phyloP scores from a whole-genome alignment of 2,329 filamentous ascomycete genomes.

The Penicillium sp. region DNA sequence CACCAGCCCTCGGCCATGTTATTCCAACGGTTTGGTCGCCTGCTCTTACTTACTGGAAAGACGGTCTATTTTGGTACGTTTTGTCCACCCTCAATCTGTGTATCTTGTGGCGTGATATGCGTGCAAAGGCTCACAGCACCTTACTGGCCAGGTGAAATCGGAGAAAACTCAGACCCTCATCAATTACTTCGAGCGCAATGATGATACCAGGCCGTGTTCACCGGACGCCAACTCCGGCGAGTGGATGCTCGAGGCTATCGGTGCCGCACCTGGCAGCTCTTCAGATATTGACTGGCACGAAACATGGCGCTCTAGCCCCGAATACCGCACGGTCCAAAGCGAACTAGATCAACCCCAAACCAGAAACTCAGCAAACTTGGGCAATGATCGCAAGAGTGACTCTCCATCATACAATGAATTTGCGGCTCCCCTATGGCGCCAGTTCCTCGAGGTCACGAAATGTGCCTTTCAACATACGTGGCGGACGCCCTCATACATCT shows the following conservation, averaged over 20 bases:
- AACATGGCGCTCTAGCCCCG: constrained; percentile 65
- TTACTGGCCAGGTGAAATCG: constrained; percentile 69
- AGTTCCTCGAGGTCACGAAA: constrained; percentile 67
- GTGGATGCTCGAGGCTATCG: constrained; percentile 64
- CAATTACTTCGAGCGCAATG: constrained; percentile 68
- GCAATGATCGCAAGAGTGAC: constrained; percentile 47
- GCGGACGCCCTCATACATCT: constrained; percentile 82
- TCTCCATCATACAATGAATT: constrained; percentile 69
- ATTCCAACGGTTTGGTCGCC: constrained; percentile 77
- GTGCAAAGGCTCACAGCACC: neutral
- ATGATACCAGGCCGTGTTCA: constrained; percentile 63
- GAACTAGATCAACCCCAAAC: constrained; percentile 36
- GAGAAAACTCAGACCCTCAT: constrained; percentile 62
- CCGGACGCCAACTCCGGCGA: constrained; percentile 70
- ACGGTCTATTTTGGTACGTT: neutral
- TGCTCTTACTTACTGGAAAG: constrained; percentile 67
- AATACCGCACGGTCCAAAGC: constrained; percentile 56
- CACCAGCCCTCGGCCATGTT: constrained; percentile 92
- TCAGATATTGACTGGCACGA: constrained; percentile 67
- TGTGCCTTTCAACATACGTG: constrained; percentile 87
- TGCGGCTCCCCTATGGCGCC: constrained; percentile 69
- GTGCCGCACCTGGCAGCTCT: constrained; percentile 65
- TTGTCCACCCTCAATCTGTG: neutral
- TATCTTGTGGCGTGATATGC: neutral
- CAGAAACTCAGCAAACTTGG: constrained; percentile 46